Evolutionary conservation across 1,139 yeast genomes (phyloP).

Genomic region (Geotrichum europaeum): DNA sequence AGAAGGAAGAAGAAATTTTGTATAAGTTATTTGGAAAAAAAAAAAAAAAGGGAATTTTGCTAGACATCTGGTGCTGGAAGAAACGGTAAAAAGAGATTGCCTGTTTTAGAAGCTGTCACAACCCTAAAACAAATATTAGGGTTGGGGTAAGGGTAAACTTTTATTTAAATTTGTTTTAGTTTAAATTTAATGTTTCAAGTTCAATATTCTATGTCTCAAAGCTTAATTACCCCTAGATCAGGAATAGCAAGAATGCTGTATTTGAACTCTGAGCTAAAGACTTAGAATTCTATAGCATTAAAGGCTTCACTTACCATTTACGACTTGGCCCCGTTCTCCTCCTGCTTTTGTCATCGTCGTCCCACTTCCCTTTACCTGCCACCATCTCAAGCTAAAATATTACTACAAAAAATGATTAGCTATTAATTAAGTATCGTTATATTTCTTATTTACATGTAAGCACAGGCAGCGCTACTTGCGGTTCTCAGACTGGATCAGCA

Average conservation of each 20-base stretch:
- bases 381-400: neutral
- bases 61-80: neutral
- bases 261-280: neutral
- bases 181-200: neutral
- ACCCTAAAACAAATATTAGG: neutral
- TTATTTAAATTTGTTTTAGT: neutral
- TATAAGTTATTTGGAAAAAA: neutral
- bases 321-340: neutral
- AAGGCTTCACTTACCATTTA: neutral
- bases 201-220: neutral
- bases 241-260: neutral
- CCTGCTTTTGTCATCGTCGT: neutral
- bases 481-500: slow-evolving; percentile 14
- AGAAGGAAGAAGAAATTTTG: neutral
- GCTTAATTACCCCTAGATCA: neutral
- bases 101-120: neutral
- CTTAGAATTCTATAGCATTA: too few relatives aligned
- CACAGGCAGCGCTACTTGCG: neutral
- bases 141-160: neutral
- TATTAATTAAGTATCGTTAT: neutral
- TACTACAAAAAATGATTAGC: neutral
- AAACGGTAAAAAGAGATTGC: neutral
- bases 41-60: neutral
- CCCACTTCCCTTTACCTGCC: neutral
- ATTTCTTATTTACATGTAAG: neutral